Evolutionary conservation across 768 basidiomycete genomes (phyloP).

Genomic region (Leccinum imitatum): DNA sequence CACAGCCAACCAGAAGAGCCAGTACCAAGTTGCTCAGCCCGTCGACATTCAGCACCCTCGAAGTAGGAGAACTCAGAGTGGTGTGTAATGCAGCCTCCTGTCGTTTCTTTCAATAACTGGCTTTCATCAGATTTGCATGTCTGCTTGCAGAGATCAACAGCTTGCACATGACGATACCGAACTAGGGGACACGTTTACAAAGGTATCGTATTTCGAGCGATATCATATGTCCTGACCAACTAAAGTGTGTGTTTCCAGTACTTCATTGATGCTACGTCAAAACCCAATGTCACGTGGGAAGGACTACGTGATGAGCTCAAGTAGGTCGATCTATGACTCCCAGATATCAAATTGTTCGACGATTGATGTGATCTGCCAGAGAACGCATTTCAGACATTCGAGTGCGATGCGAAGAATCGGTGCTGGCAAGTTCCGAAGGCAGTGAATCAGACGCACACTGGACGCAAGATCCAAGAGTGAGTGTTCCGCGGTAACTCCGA

Average conservation of each 20-base stretch:
- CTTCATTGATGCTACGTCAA: slow-evolving; percentile 17
- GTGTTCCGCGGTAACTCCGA: slow-evolving; percentile 6
- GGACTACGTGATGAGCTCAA: slow-evolving; percentile 18
- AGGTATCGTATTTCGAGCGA: slow-evolving; percentile 8
- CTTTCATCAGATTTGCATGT: neutral
- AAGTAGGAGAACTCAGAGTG: slow-evolving; percentile 20
- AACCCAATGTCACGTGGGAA: slow-evolving; percentile 18
- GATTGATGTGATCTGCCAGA: slow-evolving; percentile 7
- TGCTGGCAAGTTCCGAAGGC: neutral
- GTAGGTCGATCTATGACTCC: slow-evolving; percentile 6
- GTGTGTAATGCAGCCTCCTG: slow-evolving; percentile 6
- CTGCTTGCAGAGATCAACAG: slow-evolving; percentile 28
- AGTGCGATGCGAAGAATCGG: slow-evolving; percentile 8
- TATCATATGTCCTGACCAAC: neutral
- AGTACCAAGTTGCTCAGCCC: slow-evolving; percentile 5
- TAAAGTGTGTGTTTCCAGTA: slow-evolving; percentile 6
- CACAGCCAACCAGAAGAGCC: slow-evolving; percentile 5
- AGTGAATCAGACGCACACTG: neutral
- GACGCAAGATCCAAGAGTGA: slow-evolving; percentile 25
- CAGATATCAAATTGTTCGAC: neutral
- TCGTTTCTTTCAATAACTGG: neutral
- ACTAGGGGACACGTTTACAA: slow-evolving; percentile 24
- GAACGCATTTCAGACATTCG: slow-evolving; percentile 14
- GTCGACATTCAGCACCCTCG: slow-evolving; percentile 1
- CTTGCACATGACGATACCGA: slow-evolving; percentile 25